Evolutionary conservation across 2,329 filamentous ascomycete genomes (phyloP), one percentile per base, ranked within the genome.

Genomic region (Fusarium pseudonygamai): DNA sequence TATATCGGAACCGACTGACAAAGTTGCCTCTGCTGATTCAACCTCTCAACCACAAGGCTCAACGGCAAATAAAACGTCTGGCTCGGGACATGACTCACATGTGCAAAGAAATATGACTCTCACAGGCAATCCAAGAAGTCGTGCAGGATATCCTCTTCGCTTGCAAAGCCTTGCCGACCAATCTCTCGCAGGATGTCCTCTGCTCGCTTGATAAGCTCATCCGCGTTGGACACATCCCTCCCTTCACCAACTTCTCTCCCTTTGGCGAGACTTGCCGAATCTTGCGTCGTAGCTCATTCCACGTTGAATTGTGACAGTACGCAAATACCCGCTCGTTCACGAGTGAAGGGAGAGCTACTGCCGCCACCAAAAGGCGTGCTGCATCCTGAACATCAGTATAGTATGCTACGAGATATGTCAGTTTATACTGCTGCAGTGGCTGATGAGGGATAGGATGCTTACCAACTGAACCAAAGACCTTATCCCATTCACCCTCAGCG

Each of bases 361-460:
- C 32, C 7, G 24, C 24, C 1, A 20, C 20, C 20, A 59, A 46
- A 11, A 59, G 56, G 12, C 32, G n/a, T n/a, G 56, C 42, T 1
- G 40, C 22, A 28, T 59, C 32, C 3, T 49, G 32, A 7, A 50
- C 32, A 18, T 59, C 32, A 12, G 42, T 59, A 15, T 15, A 59
- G 22, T 37, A 50, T 37, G 42, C 24, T 49, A 14, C 14, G 20
- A n/a, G 24, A 16, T 9, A 4, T n/a, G 30, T 49, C 4, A 58
- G 24, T 16, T 13, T 26, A 1, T 6, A 9, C 3, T 12, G 8
- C 9, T 14, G 5, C 7, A 26, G 5, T 28, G 16, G 4, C 6
- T 3, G 12, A n/a, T 13, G 5, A 47, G 40, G 13, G 11, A 20
- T n/a, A 7, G 6, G 34, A 18, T 24, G 16, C 40, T 4, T 37